Conservation (phyloP, 2,329 filamentous ascomycete genomes). For the Aspergillus texensis region DNA sequence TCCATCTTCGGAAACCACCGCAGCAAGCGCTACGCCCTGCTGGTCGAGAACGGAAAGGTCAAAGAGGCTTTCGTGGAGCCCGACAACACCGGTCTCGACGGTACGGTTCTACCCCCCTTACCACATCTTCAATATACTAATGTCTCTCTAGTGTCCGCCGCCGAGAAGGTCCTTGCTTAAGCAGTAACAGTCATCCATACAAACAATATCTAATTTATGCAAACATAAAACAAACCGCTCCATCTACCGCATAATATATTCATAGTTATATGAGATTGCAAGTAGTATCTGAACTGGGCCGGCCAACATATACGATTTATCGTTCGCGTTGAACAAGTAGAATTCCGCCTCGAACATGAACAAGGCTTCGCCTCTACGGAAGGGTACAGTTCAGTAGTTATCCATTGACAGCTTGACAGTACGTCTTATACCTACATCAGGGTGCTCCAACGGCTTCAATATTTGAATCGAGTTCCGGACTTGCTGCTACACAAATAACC, state of each 20-base stretch:
- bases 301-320: no score
- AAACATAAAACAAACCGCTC: background rate
- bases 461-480: no score
- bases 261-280: background rate
- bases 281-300: no score
- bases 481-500: no score
- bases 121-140: slow-evolving; percentile 18
- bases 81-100: slow-evolving; percentile 80
- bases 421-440: no score
- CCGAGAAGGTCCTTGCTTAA: slow-evolving; percentile 53
- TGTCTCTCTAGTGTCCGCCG: slow-evolving; percentile 46
- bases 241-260: background rate
- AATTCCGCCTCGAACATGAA: no score
- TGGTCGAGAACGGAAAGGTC: slow-evolving; percentile 83
- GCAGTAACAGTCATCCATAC: slow-evolving; percentile 2
- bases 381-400: no score
- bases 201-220: slow-evolving; percentile 3
- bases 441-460: no score
- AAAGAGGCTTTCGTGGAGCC: slow-evolving; percentile 80
- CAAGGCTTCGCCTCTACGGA: no score
- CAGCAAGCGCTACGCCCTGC: slow-evolving; percentile 84
- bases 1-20: slow-evolving; percentile 80
- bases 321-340: no score
- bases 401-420: no score
- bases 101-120: slow-evolving; percentile 49